These are phyloP conservation scores for Fusarium begoniae DNA, from an alignment of 2,329 filamentous ascomycete species.

Conservation along the genomic window DNA sequence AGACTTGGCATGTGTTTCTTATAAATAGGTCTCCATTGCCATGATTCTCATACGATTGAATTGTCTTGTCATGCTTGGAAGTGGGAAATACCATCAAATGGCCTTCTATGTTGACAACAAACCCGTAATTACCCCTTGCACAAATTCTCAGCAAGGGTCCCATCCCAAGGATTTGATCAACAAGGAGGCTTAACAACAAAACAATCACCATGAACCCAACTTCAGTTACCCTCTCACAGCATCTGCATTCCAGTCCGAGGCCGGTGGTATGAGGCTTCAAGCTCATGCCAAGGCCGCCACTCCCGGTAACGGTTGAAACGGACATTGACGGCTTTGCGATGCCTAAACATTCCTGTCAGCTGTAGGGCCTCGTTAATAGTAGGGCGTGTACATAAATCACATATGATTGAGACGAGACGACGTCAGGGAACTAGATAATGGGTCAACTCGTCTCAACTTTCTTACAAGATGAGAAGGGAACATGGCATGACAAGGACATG, in stretches of 20 bases:
- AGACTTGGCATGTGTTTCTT: not conserved
- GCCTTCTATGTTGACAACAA: not conserved
- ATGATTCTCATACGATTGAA: not conserved
- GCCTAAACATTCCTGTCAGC: conserved; percentile 17
- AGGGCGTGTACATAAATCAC: not conserved
- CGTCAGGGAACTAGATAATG: not conserved
- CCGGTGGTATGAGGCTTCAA: not conserved
- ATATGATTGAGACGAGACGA: not conserved
- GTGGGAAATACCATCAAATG: not conserved
- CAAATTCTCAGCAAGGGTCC: not conserved
- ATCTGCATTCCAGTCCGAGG: conserved; percentile 18
- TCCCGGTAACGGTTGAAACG: conserved; percentile 32
- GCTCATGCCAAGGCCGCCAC: conserved; percentile 28
- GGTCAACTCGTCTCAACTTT: not conserved
- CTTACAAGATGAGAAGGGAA: not conserved
- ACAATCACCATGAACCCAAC: not conserved
- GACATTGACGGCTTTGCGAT: conserved; percentile 14
- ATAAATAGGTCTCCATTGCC: not conserved
- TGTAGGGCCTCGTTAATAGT: not conserved
- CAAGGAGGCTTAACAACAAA: not conserved
- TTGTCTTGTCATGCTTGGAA: not conserved
- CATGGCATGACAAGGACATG: conserved; percentile 5
- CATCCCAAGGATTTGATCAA: conserved; percentile 2
- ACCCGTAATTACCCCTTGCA: not conserved
- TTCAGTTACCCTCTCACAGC: not conserved